phyloP scores from a whole-genome alignment of 2,329 filamentous ascomycete genomes.

The Dothideomycetes sp. region DNA sequence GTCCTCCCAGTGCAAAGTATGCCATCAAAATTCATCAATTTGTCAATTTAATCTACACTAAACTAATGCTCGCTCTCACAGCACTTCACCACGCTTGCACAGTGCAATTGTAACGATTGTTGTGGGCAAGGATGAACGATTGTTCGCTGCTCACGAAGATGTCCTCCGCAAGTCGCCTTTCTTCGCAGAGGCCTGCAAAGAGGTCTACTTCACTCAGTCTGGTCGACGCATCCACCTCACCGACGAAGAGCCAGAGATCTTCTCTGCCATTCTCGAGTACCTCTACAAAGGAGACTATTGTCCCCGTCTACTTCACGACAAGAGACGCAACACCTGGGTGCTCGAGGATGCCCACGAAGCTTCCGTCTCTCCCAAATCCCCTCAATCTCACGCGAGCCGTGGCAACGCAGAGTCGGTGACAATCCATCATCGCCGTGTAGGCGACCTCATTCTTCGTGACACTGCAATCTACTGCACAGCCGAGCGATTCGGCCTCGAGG shows the following conservation, averaged over 20 bases:
- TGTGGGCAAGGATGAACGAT: constrained; percentile 71
- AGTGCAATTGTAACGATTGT: constrained; percentile 77
- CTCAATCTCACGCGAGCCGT: constrained; percentile 37
- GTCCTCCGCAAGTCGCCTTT: constrained; percentile 77
- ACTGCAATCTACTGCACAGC: constrained; percentile 91
- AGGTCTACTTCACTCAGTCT: constrained; percentile 58
- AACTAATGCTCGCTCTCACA: background rate
- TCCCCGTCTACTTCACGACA: constrained; percentile 78
- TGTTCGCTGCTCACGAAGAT: constrained; percentile 94
- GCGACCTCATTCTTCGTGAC: constrained; percentile 73
- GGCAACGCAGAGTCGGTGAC: constrained; percentile 57
- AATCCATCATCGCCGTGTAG: constrained; percentile 64
- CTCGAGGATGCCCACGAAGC: constrained; percentile 62
- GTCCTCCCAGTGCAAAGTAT: constrained; percentile 24
- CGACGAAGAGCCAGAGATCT: constrained; percentile 77
- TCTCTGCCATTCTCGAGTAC: constrained; percentile 90
- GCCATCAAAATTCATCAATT: background rate
- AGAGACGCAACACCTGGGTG: constrained; percentile 76
- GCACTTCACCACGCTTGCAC: constrained; percentile 38
- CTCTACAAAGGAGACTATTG: constrained; percentile 96
- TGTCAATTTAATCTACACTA: background rate
- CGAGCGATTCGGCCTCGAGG: constrained; percentile 80
- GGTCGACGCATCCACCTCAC: constrained; percentile 69
- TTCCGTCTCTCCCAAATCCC: constrained; percentile 34
- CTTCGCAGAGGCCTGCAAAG: constrained; percentile 51